Percentiles rank a stretch among this genome's conserved stretches.
Conservation (phyloP, 23 red algal species). For the Gracilaria domingensis region DNA sequence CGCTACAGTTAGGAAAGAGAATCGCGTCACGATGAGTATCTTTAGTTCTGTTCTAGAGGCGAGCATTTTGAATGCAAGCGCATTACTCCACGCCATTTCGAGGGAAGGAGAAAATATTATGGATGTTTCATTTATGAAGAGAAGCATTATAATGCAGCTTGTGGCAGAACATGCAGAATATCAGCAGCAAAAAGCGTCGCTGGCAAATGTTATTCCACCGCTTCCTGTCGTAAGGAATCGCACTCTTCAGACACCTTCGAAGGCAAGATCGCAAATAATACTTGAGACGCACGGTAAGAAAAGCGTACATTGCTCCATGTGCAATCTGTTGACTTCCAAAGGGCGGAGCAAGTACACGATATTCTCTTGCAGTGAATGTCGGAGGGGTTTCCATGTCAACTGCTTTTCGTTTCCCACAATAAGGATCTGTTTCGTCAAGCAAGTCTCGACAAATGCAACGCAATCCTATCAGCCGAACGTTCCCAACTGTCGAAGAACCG, state of each 20-base stretch:
- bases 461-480: not conserved
- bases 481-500: not conserved
- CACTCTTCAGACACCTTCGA: not conserved
- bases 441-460: not conserved
- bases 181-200: not conserved
- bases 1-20: not conserved
- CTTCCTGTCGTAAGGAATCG: not conserved
- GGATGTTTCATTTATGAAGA: constrained; percentile 4
- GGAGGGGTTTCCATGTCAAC: constrained; percentile 12
- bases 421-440: not conserved
- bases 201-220: not conserved
- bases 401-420: constrained; percentile 19
- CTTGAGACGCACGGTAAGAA: constrained; percentile 3
- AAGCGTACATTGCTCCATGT: constrained; percentile 5
- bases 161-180: not conserved
- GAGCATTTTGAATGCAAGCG: not conserved
- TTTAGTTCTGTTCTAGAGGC: constrained; percentile 6
- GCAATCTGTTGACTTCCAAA: not conserved
- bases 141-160: not conserved
- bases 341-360: not conserved
- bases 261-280: not conserved
- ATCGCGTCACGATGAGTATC: constrained; percentile 30
- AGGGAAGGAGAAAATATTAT: not conserved
- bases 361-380: constrained; percentile 12
- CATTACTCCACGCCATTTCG: not conserved